Evolutionary conservation across 345 rosid genomes (phyloP).

Genomic region (Fremontodendron californicum): DNA sequence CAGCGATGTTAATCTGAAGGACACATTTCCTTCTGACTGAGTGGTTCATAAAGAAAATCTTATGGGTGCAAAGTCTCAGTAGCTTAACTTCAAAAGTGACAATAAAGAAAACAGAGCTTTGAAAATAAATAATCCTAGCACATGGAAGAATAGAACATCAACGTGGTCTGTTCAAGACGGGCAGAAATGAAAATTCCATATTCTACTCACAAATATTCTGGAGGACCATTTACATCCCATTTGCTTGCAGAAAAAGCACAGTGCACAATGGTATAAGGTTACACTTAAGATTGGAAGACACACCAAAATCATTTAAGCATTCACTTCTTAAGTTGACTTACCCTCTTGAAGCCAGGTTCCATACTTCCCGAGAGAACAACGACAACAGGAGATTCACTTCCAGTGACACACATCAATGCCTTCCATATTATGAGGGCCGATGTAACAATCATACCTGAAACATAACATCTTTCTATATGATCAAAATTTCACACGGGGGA

Average conservation of each 20-base stretch:
- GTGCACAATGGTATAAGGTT: not conserved
- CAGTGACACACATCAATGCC: constrained; percentile 88
- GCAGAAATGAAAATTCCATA: not conserved
- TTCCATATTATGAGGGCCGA: constrained; percentile 97
- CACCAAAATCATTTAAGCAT: not conserved
- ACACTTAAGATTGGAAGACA: not conserved
- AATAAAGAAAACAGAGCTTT: not conserved
- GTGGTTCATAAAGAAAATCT: not conserved
- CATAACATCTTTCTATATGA: not conserved
- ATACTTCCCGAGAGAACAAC: constrained; percentile 98
- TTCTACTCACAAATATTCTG: not conserved
- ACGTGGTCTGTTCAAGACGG: not conserved
- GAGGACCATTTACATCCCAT: not conserved
- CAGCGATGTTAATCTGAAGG: not conserved
- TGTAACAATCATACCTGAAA: constrained; percentile 89
- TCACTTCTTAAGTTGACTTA: constrained; percentile 21
- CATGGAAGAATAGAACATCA: not conserved
- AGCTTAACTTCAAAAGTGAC: not conserved
- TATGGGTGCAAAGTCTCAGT: not conserved
- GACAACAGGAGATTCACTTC: constrained; percentile 98
- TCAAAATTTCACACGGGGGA: not conserved
- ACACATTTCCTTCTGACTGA: not conserved
- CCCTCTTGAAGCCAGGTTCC: constrained; percentile 99
- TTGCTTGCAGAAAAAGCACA: not conserved
- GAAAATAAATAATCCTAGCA: not conserved